phyloP scores from a whole-genome alignment of 805 yeast species.

The Ogataea neopini region DNA sequence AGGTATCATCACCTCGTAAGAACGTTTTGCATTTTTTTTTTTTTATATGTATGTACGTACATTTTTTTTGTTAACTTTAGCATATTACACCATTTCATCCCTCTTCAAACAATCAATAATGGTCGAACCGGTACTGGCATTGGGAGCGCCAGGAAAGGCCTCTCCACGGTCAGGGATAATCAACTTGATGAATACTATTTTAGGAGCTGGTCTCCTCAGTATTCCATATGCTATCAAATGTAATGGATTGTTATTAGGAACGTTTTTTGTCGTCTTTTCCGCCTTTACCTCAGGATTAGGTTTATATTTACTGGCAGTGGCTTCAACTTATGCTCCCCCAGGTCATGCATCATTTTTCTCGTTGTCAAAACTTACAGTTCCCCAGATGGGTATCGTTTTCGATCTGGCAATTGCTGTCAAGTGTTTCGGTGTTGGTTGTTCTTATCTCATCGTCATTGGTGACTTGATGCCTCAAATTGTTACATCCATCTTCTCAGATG shows the following conservation, averaged over 20 bases:
- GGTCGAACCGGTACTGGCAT: constrained; percentile 7
- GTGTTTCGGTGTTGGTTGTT: constrained; percentile 70
- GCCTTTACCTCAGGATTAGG: constrained; percentile 58
- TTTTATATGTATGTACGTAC: background rate
- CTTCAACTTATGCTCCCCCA: constrained; percentile 52
- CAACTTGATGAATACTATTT: constrained; percentile 55
- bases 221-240: constrained; percentile 66
- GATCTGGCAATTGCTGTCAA: constrained; percentile 70
- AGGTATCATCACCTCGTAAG: no score
- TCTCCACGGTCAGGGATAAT: constrained; percentile 50
- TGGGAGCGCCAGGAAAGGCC: constrained; percentile 19
- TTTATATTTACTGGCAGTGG: constrained; percentile 59
- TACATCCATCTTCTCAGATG: constrained; percentile 28
- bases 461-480: constrained; percentile 67
- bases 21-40: no score
- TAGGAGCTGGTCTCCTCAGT: constrained; percentile 69
- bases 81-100: no score
- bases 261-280: constrained; percentile 40
- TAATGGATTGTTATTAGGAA: constrained; percentile 49
- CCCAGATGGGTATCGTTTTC: constrained; percentile 58
- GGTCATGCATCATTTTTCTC: constrained; percentile 70
- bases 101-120: constrained; percentile 1
- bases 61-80: background rate
- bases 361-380: constrained; percentile 59
- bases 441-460: constrained; percentile 69